Conservation (phyloP, 495 filamentous ascomycete genomes). For the Lindgomyces ingoldianus region DNA sequence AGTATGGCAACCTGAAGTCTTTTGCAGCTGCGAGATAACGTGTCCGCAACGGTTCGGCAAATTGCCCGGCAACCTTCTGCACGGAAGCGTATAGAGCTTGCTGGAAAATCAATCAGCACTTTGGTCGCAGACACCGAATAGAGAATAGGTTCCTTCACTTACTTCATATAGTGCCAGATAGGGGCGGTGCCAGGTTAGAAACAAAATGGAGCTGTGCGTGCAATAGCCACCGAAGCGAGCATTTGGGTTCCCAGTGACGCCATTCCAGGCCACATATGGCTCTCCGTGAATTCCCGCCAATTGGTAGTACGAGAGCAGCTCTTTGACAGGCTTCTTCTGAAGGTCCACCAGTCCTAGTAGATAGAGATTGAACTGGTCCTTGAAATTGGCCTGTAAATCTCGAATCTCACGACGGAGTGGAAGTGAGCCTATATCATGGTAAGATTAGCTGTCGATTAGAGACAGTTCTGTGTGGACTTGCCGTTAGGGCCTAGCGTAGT, state of each 20-base stretch:
- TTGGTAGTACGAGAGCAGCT: slow-evolving; percentile 61
- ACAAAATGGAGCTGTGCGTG: slow-evolving; percentile 17
- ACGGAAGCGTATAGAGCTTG: slow-evolving; percentile 24
- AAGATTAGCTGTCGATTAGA: too few species aligned
- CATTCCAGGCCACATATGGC: slow-evolving; percentile 21
- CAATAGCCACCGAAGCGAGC: slow-evolving; percentile 19
- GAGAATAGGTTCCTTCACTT: background rate
- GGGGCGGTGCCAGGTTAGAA: slow-evolving; percentile 28
- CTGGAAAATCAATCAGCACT: slow-evolving; percentile 1
- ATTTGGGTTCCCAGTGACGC: slow-evolving; percentile 1
- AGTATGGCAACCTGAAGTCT: slow-evolving; percentile 24
- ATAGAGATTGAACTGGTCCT: slow-evolving; percentile 60
- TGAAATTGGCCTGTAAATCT: slow-evolving; percentile 20
- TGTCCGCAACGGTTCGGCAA: slow-evolving; percentile 3
- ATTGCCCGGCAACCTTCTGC: slow-evolving; percentile 8
- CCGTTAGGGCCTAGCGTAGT: slow-evolving; percentile 23
- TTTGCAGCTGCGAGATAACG: slow-evolving; percentile 22
- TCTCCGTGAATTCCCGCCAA: slow-evolving; percentile 50
- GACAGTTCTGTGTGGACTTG: too few species aligned
- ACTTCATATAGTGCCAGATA: slow-evolving; percentile 9
- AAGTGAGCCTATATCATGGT: slow-evolving; percentile 19
- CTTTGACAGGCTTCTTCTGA: slow-evolving; percentile 55
- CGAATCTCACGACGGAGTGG: slow-evolving; percentile 25
- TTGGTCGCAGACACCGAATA: too few species aligned
- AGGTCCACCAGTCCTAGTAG: slow-evolving; percentile 56